Evolutionary conservation across 2,329 filamentous ascomycete species (phyloP).

Genomic region (Coniochaeta hoffmannii): DNA sequence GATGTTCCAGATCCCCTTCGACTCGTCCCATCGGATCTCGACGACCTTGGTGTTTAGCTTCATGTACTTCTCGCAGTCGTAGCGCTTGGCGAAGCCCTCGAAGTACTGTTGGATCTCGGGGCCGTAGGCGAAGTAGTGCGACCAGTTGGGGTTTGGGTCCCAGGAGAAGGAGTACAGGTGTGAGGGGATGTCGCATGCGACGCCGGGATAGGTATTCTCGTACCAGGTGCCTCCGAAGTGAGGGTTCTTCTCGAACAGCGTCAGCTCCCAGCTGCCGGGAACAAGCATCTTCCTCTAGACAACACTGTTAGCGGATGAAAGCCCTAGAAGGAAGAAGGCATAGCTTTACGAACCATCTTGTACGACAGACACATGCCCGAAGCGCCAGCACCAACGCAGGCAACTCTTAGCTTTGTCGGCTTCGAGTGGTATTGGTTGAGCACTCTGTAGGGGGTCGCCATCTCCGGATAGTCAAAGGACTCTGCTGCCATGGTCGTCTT

Average conservation of each 20-base stretch:
- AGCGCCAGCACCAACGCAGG: slow-evolving; percentile 17
- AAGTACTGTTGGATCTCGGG: slow-evolving; percentile 19
- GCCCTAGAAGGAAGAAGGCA: too few species aligned
- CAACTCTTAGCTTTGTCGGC: slow-evolving; percentile 23
- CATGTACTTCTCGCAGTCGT: slow-evolving; percentile 31
- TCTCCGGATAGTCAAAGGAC: slow-evolving; percentile 20
- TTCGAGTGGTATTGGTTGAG: slow-evolving; percentile 26
- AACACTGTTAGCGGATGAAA: neutral
- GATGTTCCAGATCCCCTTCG: slow-evolving; percentile 27
- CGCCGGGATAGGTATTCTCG: slow-evolving; percentile 18
- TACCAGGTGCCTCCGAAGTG: slow-evolving; percentile 20
- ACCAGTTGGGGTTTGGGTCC: slow-evolving; percentile 23
- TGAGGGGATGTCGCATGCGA: slow-evolving; percentile 13
- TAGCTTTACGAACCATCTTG: slow-evolving; percentile 29
- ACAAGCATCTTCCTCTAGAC: slow-evolving; percentile 16
- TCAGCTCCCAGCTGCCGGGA: slow-evolving; percentile 20
- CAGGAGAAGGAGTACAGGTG: slow-evolving; percentile 15
- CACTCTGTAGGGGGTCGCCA: slow-evolving; percentile 17
- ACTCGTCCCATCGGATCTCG: slow-evolving; percentile 35
- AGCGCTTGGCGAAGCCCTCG: slow-evolving; percentile 21
- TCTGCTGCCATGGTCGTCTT: slow-evolving; percentile 5
- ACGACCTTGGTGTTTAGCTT: slow-evolving; percentile 34
- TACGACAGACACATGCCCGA: slow-evolving; percentile 2
- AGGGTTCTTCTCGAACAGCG: slow-evolving; percentile 24
- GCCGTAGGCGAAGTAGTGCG: slow-evolving; percentile 17